A percentile compares a stretch with the other conserved stretches of the same genome.
Conservation (phyloP, 73 alveolate species). For the Symbiodinium pilosum region DNA sequence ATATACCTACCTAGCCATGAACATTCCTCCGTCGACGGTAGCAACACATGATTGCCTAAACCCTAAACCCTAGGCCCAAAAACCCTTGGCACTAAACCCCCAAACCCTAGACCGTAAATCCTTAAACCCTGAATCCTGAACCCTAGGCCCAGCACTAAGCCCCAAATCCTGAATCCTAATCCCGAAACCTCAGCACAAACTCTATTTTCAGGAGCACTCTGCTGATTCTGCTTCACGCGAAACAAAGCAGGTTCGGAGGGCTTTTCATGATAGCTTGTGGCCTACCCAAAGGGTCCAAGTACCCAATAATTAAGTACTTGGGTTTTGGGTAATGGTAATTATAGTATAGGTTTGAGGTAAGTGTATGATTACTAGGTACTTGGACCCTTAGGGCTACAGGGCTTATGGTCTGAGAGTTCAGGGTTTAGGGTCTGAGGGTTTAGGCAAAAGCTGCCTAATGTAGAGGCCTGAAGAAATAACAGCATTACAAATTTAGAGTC, state of each 20-base stretch:
- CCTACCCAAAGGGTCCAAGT: neutral
- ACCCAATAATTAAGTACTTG: neutral
- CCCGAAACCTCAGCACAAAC: no score
- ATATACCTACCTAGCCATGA: no score
- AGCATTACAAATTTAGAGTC: no score
- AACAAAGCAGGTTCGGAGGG: conserved; percentile 55
- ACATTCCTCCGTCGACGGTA: no score
- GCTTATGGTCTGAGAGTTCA: neutral
- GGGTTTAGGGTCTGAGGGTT: neutral
- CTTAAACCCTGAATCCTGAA: neutral
- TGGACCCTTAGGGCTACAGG: neutral
- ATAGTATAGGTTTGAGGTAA: no score
- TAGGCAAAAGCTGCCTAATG: no score
- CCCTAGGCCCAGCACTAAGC: neutral
- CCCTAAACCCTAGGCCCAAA: neutral
- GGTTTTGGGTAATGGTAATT: no score
- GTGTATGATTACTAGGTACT: no score
- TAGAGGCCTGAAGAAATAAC: no score
- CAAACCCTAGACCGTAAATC: neutral
- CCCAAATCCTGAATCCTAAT: neutral
- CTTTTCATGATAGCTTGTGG: neutral
- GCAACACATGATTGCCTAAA: no score
- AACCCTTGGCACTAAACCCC: neutral
- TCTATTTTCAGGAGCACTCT: conserved; percentile 40
- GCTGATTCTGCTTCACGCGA: conserved; percentile 86